Evolutionary conservation across 495 filamentous ascomycete species (phyloP), one percentile per base, ranked within the genome.

Genomic region (Penicillium paxilli): DNA sequence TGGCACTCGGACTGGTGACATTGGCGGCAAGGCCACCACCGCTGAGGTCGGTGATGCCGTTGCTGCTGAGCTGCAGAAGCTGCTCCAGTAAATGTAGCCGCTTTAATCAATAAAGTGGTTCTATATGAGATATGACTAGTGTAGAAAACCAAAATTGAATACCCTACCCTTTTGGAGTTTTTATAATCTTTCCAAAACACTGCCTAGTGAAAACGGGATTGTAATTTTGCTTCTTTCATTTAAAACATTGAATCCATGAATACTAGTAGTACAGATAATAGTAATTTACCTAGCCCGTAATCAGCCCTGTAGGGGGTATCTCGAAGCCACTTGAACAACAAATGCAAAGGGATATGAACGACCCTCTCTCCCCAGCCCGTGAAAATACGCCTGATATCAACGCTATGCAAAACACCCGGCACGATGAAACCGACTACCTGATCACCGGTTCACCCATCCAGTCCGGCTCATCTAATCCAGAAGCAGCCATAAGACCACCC

Each of bases 361-460:
- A 45, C 23, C 40, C 38, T 35, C 38, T n/a, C n/a, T n/a, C n/a
- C n/a, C 10, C 30, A 58, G 47, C 47, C 35, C 47, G 28, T 20
- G n/a, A 28, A 24, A 32, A 21, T 23, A 42, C 44, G 17, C 26
- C 32, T 26, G 20, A 7, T 25, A 33, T 20, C n/a, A 30, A 28
- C 3, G 16, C 28, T 44, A 19, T 25, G 19, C 28, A 17, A n/a
- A 48, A 33, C 12, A 19, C 7, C 3, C 46, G 28, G 23, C 46
- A 35, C 35, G 2, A 21, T 20, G 16, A 2, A 37, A 8, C 14
- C 11, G 26, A 45, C 41, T 38, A 85, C 41, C 81, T 72, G 55
- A 85, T 74, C 25, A 83, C 76, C 23, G 80, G 77, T 52, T 84
- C 81, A 6, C 75, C 80, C 80, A 84, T 83, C 82, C 81, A 84